Evolutionary conservation across 495 filamentous ascomycete genomes (phyloP), one percentile per base, ranked within the genome.

Genomic region (Haplographium delicatum): DNA sequence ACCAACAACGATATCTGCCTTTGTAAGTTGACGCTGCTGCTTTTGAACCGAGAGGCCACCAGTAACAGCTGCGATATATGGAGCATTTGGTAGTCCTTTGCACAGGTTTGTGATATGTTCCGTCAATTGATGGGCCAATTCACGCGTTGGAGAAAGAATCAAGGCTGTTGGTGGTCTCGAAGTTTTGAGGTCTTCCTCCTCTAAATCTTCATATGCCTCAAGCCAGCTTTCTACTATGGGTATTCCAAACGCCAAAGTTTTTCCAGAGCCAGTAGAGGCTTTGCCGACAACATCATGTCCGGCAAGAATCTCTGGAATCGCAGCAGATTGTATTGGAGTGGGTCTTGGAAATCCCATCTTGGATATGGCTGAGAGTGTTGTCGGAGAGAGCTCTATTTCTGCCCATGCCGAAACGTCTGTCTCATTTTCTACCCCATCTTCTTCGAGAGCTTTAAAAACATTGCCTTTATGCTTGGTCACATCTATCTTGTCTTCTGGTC

Each of bases 31-130:
- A 35, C 93, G 78, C 57, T 91, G 82, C 61, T 98, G 93, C 67
- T 97, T 97, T 45, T 95, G 88, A 34, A 95, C 71, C 5, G 93
- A 90, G 30, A 98, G 67, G 8, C 93, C 93, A 57, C 93, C 93
- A 1, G 91, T 96, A 13, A 98, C 67, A 10, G 89, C 89, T 20
- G 73, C 75, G 23, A 88, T 82, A 48, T 91, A 87, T 15, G 78
- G 80, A 1, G 82, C 75, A 43, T 75, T 74, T 7, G 79, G 71
- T 3, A 84, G 75, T 0, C 78, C 75, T 39, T 74, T 71, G 46
- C 79, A 85, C 15, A 98, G 71, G 3, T 82, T 74, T 22, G 76
- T 84, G 41, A 98, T 78, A 63, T 98, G 93, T 20, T 84, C 79
- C 8, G 79, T 72, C 33, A 98, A 71, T 67, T 98, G 93, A 66